phyloP scores from a whole-genome alignment of 305 asterid genomes.

The Fraxinus greggii region DNA sequence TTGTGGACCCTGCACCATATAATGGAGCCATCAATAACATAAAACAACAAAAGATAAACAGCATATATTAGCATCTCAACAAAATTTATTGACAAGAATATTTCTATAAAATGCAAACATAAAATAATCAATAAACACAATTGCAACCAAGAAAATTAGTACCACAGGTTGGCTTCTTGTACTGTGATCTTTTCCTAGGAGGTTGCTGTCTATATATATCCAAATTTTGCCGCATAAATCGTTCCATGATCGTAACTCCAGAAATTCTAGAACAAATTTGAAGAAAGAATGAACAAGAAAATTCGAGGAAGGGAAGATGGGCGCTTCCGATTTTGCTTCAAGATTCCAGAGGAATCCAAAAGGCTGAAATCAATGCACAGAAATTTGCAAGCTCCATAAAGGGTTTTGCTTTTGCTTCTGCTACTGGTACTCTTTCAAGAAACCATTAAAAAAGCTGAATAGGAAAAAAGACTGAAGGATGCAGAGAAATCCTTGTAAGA shows the following conservation, averaged over 20 bases:
- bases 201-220: constrained; percentile 8
- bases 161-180: constrained; percentile 40
- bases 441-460: constrained; percentile 16
- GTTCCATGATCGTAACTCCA: constrained; percentile 35
- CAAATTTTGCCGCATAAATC: constrained; percentile 35
- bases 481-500: constrained; percentile 19
- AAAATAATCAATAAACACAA: neutral
- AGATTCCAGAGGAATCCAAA: too few relatives aligned
- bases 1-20: constrained; percentile 21
- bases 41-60: neutral
- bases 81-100: neutral
- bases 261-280: constrained; percentile 1
- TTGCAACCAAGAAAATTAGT: constrained; percentile 6
- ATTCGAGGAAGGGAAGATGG: too few relatives aligned
- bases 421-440: constrained; percentile 19
- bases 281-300: neutral
- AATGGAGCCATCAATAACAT: constrained; percentile 18
- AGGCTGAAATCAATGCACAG: too few relatives aligned
- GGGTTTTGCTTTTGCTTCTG: neutral
- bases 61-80: neutral
- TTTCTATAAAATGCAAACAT: neutral
- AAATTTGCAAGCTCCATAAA: too few relatives aligned
- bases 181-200: constrained; percentile 26
- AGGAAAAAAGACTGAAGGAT: constrained; percentile 15
- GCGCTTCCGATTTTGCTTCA: too few relatives aligned